Evolutionary conservation across 2,329 filamentous ascomycete genomes (phyloP).

Genomic region (Berkeleyomyces basicola): DNA sequence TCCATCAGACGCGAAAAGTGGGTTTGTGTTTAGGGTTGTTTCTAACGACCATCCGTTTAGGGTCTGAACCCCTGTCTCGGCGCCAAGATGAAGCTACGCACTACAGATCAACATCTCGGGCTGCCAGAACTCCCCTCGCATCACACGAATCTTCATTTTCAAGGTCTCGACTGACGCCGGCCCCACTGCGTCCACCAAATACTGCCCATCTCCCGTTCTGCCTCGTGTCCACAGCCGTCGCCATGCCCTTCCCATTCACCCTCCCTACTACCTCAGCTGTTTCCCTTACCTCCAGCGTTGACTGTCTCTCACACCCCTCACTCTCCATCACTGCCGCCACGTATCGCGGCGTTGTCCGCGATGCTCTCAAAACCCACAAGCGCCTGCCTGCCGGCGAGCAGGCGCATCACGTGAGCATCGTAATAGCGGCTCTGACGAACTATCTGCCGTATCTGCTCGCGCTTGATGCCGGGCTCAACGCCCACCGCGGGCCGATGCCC

Average conservation of each 20-base stretch:
- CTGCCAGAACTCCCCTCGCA: background rate
- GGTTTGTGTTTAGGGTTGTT: no score
- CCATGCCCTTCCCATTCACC: slow-evolving; percentile 78
- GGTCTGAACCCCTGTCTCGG: no score
- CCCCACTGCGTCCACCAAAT: background rate
- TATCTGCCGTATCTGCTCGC: slow-evolving; percentile 77
- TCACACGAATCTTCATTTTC: background rate
- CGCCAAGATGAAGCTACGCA: no score
- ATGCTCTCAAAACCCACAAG: slow-evolving; percentile 78
- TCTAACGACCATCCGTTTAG: no score
- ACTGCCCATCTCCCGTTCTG: background rate
- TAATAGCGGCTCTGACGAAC: slow-evolving; percentile 52
- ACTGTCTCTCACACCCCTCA: slow-evolving; percentile 72
- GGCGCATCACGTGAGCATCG: slow-evolving; percentile 48
- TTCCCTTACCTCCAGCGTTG: slow-evolving; percentile 62
- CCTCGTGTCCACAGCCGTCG: slow-evolving; percentile 12
- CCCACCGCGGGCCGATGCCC: slow-evolving; percentile 16
- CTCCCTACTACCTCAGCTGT: slow-evolving; percentile 83
- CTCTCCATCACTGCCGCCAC: slow-evolving; percentile 70
- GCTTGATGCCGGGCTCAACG: slow-evolving; percentile 54
- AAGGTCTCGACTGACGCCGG: background rate
- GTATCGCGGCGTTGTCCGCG: slow-evolving; percentile 65
- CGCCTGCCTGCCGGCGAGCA: slow-evolving; percentile 59
- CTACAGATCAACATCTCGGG: background rate
- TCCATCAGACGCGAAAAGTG: no score